Percentiles rank a stretch among this genome's conserved stretches.
Evolutionary conservation across 495 filamentous ascomycete genomes (phyloP).

Genomic region (Trichoderma virens): DNA sequence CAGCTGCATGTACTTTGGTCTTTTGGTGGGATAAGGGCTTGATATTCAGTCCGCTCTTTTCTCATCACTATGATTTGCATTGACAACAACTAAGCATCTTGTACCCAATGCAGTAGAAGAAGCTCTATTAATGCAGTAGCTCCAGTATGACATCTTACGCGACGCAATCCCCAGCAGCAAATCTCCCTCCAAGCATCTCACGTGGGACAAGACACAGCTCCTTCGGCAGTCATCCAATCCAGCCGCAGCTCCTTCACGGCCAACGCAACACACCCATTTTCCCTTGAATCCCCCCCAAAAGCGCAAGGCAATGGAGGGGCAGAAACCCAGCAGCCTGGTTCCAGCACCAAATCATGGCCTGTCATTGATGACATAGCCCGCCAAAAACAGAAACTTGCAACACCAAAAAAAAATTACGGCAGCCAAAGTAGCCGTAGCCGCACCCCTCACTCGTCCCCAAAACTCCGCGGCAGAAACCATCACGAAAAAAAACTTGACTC

Average conservation of each 20-base stretch:
- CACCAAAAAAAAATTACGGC: background rate
- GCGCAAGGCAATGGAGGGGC: too few relatives aligned
- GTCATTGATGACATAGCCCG: too few relatives aligned
- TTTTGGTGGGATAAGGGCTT: too few relatives aligned
- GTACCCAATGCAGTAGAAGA: too few relatives aligned
- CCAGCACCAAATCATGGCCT: background rate
- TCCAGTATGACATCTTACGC: background rate
- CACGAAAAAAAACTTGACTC: constrained; percentile 21
- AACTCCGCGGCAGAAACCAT: constrained; percentile 42
- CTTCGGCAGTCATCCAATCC: background rate
- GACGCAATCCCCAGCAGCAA: background rate
- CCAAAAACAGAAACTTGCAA: too few relatives aligned
- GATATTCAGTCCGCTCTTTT: too few relatives aligned
- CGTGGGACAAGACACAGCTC: background rate
- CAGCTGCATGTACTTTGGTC: too few relatives aligned
- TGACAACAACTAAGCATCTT: too few relatives aligned
- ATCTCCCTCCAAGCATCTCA: background rate
- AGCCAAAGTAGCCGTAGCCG: too few relatives aligned
- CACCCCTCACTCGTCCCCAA: constrained; percentile 27
- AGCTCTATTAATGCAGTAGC: background rate
- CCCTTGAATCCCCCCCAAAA: too few relatives aligned
- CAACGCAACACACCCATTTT: background rate
- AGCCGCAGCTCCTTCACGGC: background rate
- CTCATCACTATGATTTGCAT: too few relatives aligned
- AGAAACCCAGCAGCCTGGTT: too few relatives aligned